phyloP scores from a whole-genome alignment of 345 rosid genomes.

The Aquilaria sinensis region DNA sequence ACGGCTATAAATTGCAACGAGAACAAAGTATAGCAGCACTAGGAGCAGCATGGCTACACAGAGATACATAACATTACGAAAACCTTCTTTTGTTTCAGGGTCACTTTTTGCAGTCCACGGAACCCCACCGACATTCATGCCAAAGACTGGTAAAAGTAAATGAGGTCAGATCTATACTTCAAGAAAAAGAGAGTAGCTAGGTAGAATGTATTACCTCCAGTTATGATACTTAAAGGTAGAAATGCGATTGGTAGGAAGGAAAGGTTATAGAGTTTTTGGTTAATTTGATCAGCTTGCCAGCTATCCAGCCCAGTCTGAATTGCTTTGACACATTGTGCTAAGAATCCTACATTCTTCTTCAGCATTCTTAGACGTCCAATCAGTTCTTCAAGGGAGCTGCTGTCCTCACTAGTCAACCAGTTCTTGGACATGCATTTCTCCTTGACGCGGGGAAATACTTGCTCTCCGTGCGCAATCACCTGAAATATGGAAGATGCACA shows the following conservation, averaged over 20 bases:
- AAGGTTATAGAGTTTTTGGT: slow-evolving; percentile 75
- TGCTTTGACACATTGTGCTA: slow-evolving; percentile 75
- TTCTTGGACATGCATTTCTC: slow-evolving; percentile 60
- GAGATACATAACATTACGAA: slow-evolving; percentile 69
- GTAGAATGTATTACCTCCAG: slow-evolving; percentile 59
- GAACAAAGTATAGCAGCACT: slow-evolving; percentile 53
- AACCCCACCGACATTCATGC: slow-evolving; percentile 97
- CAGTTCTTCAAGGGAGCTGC: slow-evolving; percentile 58
- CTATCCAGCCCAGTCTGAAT: slow-evolving; percentile 84
- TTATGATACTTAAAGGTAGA: slow-evolving; percentile 77
- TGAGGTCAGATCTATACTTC: background rate
- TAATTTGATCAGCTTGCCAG: slow-evolving; percentile 91
- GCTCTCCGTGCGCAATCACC: slow-evolving; percentile 91
- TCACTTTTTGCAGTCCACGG: slow-evolving; percentile 80
- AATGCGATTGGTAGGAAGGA: slow-evolving; percentile 81
- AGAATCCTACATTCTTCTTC: slow-evolving; percentile 80
- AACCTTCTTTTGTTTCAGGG: slow-evolving; percentile 53
- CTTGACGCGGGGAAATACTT: slow-evolving; percentile 82
- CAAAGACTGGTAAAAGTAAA: slow-evolving; percentile 49
- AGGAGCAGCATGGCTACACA: slow-evolving; percentile 46
- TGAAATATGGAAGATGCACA: slow-evolving; percentile 7
- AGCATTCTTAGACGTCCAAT: slow-evolving; percentile 68
- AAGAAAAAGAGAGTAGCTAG: too few species aligned
- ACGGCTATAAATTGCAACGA: slow-evolving; percentile 40
- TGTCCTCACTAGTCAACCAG: slow-evolving; percentile 66